Conservation (phyloP, 345 rosid species). For the Moricandia moricandioides region DNA sequence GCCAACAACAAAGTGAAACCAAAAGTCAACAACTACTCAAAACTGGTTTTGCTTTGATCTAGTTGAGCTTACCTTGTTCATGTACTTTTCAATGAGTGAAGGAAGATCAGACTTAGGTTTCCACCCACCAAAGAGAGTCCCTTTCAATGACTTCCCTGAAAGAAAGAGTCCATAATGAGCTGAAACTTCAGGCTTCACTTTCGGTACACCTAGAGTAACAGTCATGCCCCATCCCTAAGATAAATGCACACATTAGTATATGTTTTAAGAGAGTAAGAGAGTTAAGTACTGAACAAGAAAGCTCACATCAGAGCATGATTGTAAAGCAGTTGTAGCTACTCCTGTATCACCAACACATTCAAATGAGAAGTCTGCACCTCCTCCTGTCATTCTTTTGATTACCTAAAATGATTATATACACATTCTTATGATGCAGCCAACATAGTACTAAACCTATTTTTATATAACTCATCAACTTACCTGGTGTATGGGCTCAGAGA, state of each 20-base stretch:
- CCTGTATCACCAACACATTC: conserved; percentile 84
- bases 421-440: neutral
- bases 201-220: conserved; percentile 89
- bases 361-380: conserved; percentile 89
- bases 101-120: conserved; percentile 91
- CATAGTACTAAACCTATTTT: neutral
- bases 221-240: conserved; percentile 90
- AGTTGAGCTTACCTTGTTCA: conserved; percentile 53
- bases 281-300: neutral
- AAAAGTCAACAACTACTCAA: neutral
- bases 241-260: neutral
- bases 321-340: conserved; percentile 69
- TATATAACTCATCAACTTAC: conserved; percentile 37
- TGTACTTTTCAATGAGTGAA: conserved; percentile 64
- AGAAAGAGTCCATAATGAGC: conserved; percentile 78
- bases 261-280: too few relatives aligned
- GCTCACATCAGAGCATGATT: conserved; percentile 81
- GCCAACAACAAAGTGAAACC: neutral
- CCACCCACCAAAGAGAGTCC: conserved; percentile 86
- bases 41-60: neutral
- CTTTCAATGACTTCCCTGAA: conserved; percentile 72
- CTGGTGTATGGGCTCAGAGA: conserved; percentile 75
- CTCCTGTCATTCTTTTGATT: conserved; percentile 65
- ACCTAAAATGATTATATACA: conserved; percentile 48
- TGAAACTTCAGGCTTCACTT: conserved; percentile 67